Percentiles rank a stretch among this genome's conserved stretches.
Conservation (phyloP, 768 basidiomycete species). For the Artomyces pyxidatus region DNA sequence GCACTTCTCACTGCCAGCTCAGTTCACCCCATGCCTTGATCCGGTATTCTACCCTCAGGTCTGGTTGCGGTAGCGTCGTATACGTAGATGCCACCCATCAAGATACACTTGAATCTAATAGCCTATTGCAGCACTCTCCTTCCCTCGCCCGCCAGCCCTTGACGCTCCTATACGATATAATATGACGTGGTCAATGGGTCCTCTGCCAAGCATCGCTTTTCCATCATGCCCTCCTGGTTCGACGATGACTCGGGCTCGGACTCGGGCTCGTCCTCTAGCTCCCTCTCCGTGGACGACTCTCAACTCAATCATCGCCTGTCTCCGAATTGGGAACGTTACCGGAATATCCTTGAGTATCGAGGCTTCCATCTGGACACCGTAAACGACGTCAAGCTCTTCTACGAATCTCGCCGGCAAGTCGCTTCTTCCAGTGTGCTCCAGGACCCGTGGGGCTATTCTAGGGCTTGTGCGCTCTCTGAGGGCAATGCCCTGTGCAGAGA, state of each 20-base stretch:
- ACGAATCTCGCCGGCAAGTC: constrained; percentile 29
- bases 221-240: neutral
- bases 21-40: too few relatives aligned
- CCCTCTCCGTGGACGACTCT: constrained; percentile 30
- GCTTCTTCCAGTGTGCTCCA: constrained; percentile 15
- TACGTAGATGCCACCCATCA: too few relatives aligned
- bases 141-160: too few relatives aligned
- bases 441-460: constrained; percentile 27
- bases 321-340: constrained; percentile 57
- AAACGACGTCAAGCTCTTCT: constrained; percentile 55
- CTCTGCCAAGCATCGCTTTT: neutral
- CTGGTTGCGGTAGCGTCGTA: too few relatives aligned
- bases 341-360: constrained; percentile 33
- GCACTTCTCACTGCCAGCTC: too few relatives aligned
- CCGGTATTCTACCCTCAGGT: too few relatives aligned
- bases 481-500: constrained; percentile 64
- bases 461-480: constrained; percentile 27
- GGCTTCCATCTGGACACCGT: constrained; percentile 65
- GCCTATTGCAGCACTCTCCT: too few relatives aligned
- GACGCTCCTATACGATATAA: too few relatives aligned
- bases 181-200: too few relatives aligned
- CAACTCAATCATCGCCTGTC: constrained; percentile 45
- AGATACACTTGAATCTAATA: too few relatives aligned
- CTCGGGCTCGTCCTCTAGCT: constrained; percentile 23
- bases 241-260: neutral